Conservation (phyloP, 2,329 filamentous ascomycete species). For the Penicillium hordei region DNA sequence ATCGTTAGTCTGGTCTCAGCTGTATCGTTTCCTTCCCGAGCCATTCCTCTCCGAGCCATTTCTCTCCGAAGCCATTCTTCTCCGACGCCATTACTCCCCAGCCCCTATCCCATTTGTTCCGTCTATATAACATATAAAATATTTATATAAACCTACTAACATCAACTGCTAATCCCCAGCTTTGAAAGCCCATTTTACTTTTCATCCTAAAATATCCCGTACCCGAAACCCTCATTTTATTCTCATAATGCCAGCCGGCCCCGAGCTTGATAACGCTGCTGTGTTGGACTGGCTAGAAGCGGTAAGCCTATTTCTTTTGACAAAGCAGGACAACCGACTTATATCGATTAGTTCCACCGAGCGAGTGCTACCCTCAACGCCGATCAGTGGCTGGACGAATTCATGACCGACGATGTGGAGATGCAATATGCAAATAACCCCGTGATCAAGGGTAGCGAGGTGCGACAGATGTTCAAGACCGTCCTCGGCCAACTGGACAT, state of each 20-base stretch:
- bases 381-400: conserved; percentile 7
- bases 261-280: background rate
- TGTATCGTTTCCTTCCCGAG: too few relatives aligned
- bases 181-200: background rate
- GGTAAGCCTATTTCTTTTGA: background rate
- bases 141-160: too few relatives aligned
- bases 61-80: too few relatives aligned
- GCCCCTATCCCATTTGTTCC: too few relatives aligned
- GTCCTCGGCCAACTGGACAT: conserved; percentile 6
- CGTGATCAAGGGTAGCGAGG: conserved; percentile 6
- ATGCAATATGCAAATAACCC: conserved; percentile 11
- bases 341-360: background rate
- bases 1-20: too few relatives aligned
- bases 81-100: too few relatives aligned
- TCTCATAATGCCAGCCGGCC: background rate
- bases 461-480: conserved; percentile 10
- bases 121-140: too few relatives aligned
- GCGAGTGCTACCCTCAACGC: conserved; percentile 6
- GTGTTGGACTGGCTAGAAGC: conserved; percentile 2
- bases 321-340: background rate
- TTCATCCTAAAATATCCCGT: background rate
- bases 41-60: too few relatives aligned
- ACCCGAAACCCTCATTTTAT: background rate
- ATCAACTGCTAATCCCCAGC: too few relatives aligned
- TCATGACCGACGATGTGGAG: conserved; percentile 12